Conservation (phyloP, 352 stramenopile genomes). For the Phytophthora hybrid region DNA sequence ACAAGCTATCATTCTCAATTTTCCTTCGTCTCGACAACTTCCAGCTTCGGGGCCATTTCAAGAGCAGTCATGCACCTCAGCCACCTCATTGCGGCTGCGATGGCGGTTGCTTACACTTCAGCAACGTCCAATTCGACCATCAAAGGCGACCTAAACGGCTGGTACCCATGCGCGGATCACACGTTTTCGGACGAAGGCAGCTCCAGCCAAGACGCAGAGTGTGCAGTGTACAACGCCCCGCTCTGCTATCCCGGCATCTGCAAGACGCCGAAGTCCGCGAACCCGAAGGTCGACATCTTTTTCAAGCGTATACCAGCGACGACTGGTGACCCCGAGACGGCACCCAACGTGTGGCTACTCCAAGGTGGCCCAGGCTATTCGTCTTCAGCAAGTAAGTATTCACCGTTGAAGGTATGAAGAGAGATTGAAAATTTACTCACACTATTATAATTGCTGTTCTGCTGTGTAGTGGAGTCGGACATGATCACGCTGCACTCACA, state of each 20-base stretch:
- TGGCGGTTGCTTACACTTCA: slow-evolving; percentile 1
- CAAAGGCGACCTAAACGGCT: slow-evolving; percentile 26
- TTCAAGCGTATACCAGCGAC: slow-evolving; percentile 17
- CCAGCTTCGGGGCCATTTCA: neutral
- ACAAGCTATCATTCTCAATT: too few relatives aligned
- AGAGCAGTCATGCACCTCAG: neutral
- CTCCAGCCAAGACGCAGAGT: slow-evolving; percentile 31
- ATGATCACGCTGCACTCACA: slow-evolving; percentile 44
- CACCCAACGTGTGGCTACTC: slow-evolving; percentile 50
- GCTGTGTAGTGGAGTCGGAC: slow-evolving; percentile 44
- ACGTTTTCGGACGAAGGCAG: slow-evolving; percentile 21
- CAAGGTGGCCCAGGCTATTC: slow-evolving; percentile 47
- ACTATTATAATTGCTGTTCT: neutral
- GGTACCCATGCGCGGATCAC: slow-evolving; percentile 37
- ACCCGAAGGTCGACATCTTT: slow-evolving; percentile 28
- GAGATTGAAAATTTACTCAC: too few relatives aligned
- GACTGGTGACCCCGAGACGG: neutral
- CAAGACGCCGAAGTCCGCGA: slow-evolving; percentile 9
- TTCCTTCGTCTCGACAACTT: too few relatives aligned
- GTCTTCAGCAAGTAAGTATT: slow-evolving; percentile 43
- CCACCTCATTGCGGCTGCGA: neutral
- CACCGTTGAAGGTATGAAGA: too few relatives aligned
- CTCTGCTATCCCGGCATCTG: slow-evolving; percentile 52
- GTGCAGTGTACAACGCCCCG: slow-evolving; percentile 44
- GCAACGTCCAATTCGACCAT: neutral